Conservation (phyloP, 495 filamentous ascomycete species). For the Parachaetomium inaequale region DNA sequence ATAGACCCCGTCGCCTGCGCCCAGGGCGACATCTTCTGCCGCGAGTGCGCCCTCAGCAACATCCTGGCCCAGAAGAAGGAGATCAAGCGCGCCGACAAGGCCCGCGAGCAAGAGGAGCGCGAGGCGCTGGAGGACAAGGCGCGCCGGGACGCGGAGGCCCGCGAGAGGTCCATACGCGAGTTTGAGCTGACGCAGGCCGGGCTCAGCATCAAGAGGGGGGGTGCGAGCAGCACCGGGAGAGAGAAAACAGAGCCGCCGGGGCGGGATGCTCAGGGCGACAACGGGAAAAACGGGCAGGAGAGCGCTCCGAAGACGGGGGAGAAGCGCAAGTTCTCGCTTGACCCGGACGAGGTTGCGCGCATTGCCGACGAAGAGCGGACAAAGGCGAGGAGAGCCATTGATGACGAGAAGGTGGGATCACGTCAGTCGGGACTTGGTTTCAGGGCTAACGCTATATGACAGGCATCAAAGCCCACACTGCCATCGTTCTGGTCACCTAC, state of each 20-base stretch:
- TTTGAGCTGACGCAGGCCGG: conserved; percentile 69
- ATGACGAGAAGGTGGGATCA: conserved; percentile 66
- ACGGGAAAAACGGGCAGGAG: neutral
- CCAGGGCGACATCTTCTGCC: conserved; percentile 91
- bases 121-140: conserved; percentile 53
- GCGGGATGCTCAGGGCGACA: neutral
- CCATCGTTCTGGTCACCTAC: conserved; percentile 95
- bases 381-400: conserved; percentile 63
- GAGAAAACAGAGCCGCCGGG: conserved; percentile 22
- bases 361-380: conserved; percentile 67
- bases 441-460: conserved; percentile 18
- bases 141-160: conserved; percentile 56
- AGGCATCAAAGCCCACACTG: conserved; percentile 65
- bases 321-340: conserved; percentile 80
- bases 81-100: conserved; percentile 76
- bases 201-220: conserved; percentile 53
- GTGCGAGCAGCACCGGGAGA: conserved; percentile 3
- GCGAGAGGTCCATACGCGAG: conserved; percentile 54
- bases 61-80: conserved; percentile 88
- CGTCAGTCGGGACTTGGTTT: neutral
- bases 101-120: conserved; percentile 54
- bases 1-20: conserved; percentile 69
- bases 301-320: conserved; percentile 44
- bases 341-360: conserved; percentile 71
- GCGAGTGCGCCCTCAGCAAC: conserved; percentile 90